These are phyloP conservation scores for Tillandsia leiboldiana DNA, from an alignment of 176 grass and related monocot genomes.

Conservation along the genomic window DNA sequence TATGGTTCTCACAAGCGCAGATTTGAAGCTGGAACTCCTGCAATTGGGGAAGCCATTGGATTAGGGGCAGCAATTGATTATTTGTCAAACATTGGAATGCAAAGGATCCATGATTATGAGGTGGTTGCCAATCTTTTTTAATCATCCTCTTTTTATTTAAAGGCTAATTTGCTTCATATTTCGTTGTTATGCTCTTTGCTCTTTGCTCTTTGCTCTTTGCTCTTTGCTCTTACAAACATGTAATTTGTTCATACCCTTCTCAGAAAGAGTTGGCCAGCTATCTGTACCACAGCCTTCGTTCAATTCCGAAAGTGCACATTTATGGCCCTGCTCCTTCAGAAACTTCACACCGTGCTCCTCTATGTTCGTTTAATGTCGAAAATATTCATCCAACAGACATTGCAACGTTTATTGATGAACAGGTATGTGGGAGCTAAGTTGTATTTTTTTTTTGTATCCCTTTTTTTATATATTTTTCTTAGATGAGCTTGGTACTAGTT, in stretches of 20 bases:
- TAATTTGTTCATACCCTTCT: constrained; percentile 3
- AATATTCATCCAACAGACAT: constrained; percentile 93
- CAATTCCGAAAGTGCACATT: constrained; percentile 55
- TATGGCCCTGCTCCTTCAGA: constrained; percentile 66
- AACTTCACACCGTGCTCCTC: constrained; percentile 37
- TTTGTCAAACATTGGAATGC: constrained; percentile 62
- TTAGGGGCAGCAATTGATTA: constrained; percentile 82
- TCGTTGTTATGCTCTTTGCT: neutral
- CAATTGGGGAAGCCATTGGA: constrained; percentile 84
- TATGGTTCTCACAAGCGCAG: constrained; percentile 5
- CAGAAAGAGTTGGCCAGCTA: constrained; percentile 39
- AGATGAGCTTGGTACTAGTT: too few species aligned
- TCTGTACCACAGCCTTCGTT: constrained; percentile 46
- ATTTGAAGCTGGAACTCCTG: constrained; percentile 94
- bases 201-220: neutral
- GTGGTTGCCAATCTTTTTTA: constrained; percentile 21
- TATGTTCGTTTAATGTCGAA: constrained; percentile 87
- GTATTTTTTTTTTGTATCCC: neutral
- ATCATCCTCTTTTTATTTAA: neutral
- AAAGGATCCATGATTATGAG: constrained; percentile 82
- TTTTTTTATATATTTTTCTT: neutral
- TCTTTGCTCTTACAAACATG: constrained; percentile 5
- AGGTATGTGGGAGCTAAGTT: neutral
- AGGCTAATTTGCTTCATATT: too few species aligned
- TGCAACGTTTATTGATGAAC: constrained; percentile 59